Conservation (phyloP, 352 stramenopile species). For the Phytophthora vignae region DNA sequence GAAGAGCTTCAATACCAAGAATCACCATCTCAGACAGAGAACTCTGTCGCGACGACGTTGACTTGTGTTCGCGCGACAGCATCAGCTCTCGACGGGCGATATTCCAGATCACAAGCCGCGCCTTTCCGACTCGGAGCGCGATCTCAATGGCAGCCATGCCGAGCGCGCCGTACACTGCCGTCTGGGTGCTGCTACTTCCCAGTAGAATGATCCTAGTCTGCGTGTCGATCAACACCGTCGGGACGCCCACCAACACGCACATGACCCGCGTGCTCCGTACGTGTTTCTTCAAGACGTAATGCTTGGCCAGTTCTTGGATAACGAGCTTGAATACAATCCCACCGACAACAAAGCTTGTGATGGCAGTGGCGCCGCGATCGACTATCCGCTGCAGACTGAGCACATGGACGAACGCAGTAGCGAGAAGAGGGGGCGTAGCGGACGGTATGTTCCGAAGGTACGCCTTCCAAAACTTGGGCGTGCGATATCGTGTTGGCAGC, state of each 20-base stretch:
- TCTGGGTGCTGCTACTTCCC: conserved; percentile 17
- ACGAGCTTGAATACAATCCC: conserved; percentile 43
- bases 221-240: conserved; percentile 51
- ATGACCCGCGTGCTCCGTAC: conserved; percentile 42
- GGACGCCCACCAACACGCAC: conserved; percentile 36
- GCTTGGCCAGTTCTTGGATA: conserved; percentile 41
- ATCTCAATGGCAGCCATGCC: conserved; percentile 44
- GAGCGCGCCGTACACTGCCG: conserved; percentile 22
- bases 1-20: background rate
- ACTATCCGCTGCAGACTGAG: conserved; percentile 20
- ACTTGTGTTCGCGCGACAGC: background rate
- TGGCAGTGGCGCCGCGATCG: background rate
- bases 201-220: conserved; percentile 46
- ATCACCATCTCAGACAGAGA: background rate
- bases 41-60: background rate
- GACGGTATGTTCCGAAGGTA: conserved; percentile 4
- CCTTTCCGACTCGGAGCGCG: conserved; percentile 28
- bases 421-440: conserved; percentile 6
- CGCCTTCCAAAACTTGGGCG: conserved; percentile 3
- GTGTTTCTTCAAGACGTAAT: conserved; percentile 25
- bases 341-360: conserved; percentile 17
- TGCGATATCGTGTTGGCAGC: background rate
- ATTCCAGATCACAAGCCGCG: conserved; percentile 18
- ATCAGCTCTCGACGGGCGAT: conserved; percentile 19
- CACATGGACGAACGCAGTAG: conserved; percentile 32